A percentile compares a stretch with the other conserved stretches of the same genome.
Conservation (phyloP, 2,329 filamentous ascomycete genomes). For the Elsinoe batatas region DNA sequence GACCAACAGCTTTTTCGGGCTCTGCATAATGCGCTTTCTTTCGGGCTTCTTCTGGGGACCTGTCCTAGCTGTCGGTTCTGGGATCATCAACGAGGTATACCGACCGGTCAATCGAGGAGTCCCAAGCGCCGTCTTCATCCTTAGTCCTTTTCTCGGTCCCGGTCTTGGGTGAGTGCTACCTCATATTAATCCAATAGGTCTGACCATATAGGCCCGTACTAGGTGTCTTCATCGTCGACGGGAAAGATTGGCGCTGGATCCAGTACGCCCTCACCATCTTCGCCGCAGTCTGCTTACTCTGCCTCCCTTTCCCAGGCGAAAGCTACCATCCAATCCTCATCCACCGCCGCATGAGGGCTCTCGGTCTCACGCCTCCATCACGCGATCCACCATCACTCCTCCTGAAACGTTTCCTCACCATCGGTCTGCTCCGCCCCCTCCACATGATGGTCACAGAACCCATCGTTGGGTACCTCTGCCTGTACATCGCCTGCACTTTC, state of each 20-base stretch:
- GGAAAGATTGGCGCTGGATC: slow-evolving; percentile 34
- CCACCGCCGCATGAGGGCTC: slow-evolving; percentile 27
- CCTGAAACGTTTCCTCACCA: slow-evolving; percentile 24
- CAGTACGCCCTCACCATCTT: slow-evolving; percentile 34
- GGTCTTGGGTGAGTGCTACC: slow-evolving; percentile 24
- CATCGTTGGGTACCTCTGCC: slow-evolving; percentile 25
- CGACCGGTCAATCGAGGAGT: slow-evolving; percentile 26
- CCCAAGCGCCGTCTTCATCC: slow-evolving; percentile 28
- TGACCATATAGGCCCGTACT: slow-evolving; percentile 28
- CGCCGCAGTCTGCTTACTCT: slow-evolving; percentile 26
- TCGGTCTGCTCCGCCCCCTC: slow-evolving; percentile 27
- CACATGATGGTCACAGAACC: slow-evolving; percentile 29
- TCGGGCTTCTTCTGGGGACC: slow-evolving; percentile 27
- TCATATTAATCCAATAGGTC: not conserved
- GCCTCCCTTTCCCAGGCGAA: slow-evolving; percentile 39
- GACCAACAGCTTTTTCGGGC: slow-evolving; percentile 55
- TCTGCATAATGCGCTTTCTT: slow-evolving; percentile 56
- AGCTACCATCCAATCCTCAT: slow-evolving; percentile 47
- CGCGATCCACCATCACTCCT: slow-evolving; percentile 20
- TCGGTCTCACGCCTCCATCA: slow-evolving; percentile 20
- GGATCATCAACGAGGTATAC: slow-evolving; percentile 34
- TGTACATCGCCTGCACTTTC: slow-evolving; percentile 26
- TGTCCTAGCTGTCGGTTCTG: slow-evolving; percentile 34
- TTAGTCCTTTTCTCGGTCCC: slow-evolving; percentile 34
- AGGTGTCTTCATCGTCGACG: slow-evolving; percentile 35